phyloP scores from a whole-genome alignment of 2,329 filamentous ascomycete species.

The Pseudopyrenochaeta lycopersici region DNA sequence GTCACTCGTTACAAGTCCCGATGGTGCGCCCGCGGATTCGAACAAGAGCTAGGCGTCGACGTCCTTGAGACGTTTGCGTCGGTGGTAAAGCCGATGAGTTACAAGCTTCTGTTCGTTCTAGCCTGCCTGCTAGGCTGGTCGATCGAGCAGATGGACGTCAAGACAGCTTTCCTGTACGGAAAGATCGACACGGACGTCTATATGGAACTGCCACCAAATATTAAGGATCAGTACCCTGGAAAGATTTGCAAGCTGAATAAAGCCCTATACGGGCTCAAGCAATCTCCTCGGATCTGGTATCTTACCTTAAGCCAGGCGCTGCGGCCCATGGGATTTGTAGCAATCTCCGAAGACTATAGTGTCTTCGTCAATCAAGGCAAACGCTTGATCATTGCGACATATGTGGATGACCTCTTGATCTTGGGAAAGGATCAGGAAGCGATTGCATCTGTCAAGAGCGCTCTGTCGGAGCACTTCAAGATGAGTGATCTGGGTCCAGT shows the following conservation, averaged over 20 bases:
- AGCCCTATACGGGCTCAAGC: slow-evolving; percentile 24
- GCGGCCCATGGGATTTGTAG: slow-evolving; percentile 19
- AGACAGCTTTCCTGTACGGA: slow-evolving; percentile 42
- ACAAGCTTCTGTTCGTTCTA: slow-evolving; percentile 34
- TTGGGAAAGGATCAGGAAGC: no score
- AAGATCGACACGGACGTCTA: slow-evolving; percentile 34
- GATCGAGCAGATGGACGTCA: slow-evolving; percentile 43
- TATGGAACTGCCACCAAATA: slow-evolving; percentile 27
- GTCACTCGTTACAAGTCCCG: slow-evolving; percentile 30
- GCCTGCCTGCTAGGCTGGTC: slow-evolving; percentile 19
- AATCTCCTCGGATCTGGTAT: slow-evolving; percentile 37
- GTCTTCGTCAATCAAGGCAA: no score
- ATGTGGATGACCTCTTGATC: no score
- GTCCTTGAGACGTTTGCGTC: slow-evolving; percentile 6
- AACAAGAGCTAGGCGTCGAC: slow-evolving; percentile 31
- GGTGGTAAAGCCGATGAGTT: slow-evolving; percentile 31
- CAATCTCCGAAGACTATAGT: no score
- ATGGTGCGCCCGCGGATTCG: slow-evolving; percentile 35
- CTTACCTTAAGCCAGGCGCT: slow-evolving; percentile 18
- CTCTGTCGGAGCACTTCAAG: slow-evolving; percentile 23
- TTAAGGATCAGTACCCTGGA: not conserved
- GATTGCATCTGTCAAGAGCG: slow-evolving; percentile 17
- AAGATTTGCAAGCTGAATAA: slow-evolving; percentile 20
- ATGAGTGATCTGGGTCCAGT: slow-evolving; percentile 32
- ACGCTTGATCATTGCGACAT: no score